Base-by-base conservation (phyloP, 106 monocot species). In the Platanthera zijinensis region DNA sequence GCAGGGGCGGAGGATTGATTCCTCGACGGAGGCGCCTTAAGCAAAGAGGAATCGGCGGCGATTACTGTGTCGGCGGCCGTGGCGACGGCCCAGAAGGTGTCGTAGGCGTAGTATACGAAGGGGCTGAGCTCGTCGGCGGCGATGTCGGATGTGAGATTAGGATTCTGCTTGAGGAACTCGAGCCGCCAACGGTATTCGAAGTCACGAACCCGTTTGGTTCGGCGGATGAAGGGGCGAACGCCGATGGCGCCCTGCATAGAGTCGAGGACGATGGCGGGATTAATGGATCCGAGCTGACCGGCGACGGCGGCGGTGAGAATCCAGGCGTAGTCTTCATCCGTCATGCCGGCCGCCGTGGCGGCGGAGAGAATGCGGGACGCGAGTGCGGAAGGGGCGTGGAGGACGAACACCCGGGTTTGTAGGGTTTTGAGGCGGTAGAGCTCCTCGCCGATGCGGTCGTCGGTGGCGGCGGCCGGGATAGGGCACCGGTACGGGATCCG, bases 41-140 rank as follows among this genome's bases (percentile, higher is more conserved):
- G 1, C 5, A 39, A 7, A 30, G 32, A 0, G 8, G 67, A 28
- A n/a, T 52, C 28, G 25, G 22, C 49, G 32, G 52, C 5, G 12
- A 50, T 19, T 45, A 81, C 18, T 9, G 51, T 32, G 72, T 95
- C 91, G 39, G 73, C 84, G 10, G 94, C 90, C 64, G 28, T 22
- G 6, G 94, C 94, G 8, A 91, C 13, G 1, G 89, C 89, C 82
- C 85, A 87, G 3, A 78, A 76, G 3, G 94, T 82, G 61, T 95
- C 89, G 71, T 95, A 95, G 1, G 91, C 87, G 87, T 91, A 87
- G 9, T 86, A 5, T 5, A 56, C 82, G 52, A 48, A 86, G 0
- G 71, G 76, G 73, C 71, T 86, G 22, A 78, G 54, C 6, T 80
- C 81, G 18, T 53, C 0, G 15, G 50, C 12, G 14, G 56, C 71